phyloP scores from a whole-genome alignment of 139 green algal genomes.

The Tetraselmis striata region DNA sequence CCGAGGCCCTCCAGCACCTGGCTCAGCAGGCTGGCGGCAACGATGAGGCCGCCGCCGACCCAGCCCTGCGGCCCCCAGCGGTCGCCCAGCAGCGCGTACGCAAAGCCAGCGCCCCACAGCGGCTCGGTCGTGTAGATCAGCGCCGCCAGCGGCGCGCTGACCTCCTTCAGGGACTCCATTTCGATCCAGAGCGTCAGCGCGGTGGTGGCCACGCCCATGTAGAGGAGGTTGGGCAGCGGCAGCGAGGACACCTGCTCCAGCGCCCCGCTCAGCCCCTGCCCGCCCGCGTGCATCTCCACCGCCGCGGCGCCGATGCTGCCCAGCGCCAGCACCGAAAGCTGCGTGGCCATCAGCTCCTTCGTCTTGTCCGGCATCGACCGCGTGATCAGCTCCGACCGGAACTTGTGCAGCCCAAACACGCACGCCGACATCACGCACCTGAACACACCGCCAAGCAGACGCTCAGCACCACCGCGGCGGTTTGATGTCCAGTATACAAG shows the following conservation, averaged over 20 bases:
- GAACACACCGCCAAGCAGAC: too few relatives aligned
- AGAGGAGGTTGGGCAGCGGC: conserved; percentile 30
- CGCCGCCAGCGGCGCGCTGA: conserved; percentile 41
- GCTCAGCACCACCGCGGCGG: too few relatives aligned
- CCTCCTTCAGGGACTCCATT: conserved; percentile 26
- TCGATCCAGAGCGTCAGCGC: conserved; percentile 42
- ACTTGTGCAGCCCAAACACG: conserved; percentile 54
- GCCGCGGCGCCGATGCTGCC: conserved; percentile 5
- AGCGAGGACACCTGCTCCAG: conserved; percentile 2
- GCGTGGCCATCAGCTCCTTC: conserved; percentile 29
- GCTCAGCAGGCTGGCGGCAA: conserved; percentile 13
- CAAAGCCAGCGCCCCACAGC: conserved; percentile 49
- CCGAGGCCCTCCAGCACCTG: conserved; percentile 6
- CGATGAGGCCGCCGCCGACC: conserved; percentile 40
- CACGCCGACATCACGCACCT: conserved; percentile 34
- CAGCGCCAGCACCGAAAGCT: conserved; percentile 32
- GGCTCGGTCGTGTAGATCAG: conserved; percentile 61
- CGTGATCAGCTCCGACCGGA: conserved; percentile 32
- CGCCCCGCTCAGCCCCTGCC: neutral
- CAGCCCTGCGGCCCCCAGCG: conserved; percentile 38
- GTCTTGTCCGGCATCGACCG: conserved; percentile 9
- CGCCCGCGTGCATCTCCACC: conserved; percentile 2
- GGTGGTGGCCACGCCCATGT: conserved; percentile 50
- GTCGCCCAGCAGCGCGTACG: conserved; percentile 49
- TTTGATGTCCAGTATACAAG: too few relatives aligned